These are phyloP conservation scores for Eucalyptus erythrocorys DNA, from an alignment of 345 rosid species.

Conservation along the genomic window DNA sequence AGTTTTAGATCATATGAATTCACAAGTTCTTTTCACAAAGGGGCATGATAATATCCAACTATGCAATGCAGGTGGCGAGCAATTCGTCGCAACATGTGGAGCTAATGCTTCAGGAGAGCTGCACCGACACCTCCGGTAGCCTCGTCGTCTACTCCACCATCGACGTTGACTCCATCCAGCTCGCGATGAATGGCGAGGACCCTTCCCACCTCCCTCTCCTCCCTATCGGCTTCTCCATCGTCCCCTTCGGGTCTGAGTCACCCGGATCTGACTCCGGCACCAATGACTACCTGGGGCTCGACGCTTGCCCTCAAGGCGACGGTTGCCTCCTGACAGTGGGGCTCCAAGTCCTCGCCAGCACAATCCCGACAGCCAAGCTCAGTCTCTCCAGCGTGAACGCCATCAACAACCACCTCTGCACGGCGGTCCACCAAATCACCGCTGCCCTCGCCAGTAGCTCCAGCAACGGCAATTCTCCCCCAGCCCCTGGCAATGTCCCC, in stretches of 20 bases:
- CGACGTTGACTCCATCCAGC: constrained; percentile 62
- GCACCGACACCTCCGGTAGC: constrained; percentile 73
- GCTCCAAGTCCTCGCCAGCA: constrained; percentile 73
- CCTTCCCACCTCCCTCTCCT: constrained; percentile 69
- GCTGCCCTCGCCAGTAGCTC: constrained; percentile 24
- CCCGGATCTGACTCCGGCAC: background rate
- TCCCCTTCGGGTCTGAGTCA: constrained; percentile 12
- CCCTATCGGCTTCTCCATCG: constrained; percentile 64
- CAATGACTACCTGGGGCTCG: background rate
- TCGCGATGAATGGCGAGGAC: constrained; percentile 70
- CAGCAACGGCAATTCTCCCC: constrained; percentile 18
- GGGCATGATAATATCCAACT: background rate
- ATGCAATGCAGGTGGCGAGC: constrained; percentile 48
- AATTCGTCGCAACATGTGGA: constrained; percentile 82
- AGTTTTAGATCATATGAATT: background rate
- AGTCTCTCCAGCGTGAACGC: constrained; percentile 54
- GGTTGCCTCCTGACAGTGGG: constrained; percentile 73
- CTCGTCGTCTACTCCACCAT: constrained; percentile 69
- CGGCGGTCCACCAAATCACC: constrained; percentile 54
- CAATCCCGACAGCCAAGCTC: constrained; percentile 58
- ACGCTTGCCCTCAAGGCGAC: constrained; percentile 1
- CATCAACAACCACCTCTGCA: constrained; percentile 59
- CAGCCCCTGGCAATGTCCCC: background rate
- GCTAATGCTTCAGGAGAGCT: constrained; percentile 87
- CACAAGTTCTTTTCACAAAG: background rate